Base-by-base conservation (phyloP, 1,139 yeast genomes). In the Schwanniomyces etchellsii region DNA sequence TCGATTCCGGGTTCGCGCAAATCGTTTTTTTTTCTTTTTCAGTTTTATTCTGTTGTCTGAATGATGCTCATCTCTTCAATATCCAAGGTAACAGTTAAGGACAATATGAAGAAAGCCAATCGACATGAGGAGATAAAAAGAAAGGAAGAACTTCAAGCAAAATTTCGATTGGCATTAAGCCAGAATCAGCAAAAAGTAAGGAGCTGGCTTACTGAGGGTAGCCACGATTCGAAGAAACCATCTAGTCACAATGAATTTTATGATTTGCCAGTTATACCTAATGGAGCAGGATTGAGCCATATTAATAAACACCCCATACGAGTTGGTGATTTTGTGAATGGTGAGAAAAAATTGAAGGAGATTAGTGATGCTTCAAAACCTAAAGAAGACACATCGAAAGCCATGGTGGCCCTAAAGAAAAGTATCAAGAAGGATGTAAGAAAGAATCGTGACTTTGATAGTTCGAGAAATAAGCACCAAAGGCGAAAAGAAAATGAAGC, bases 1-100 rank as follows among this genome's bases (percentile, higher is more conserved):
- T 70, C 77, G 65, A 70, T 71, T 70, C 77, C 76, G 77, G 74
- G 77, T 70, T 74, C 70, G 74, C 75, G 76, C 70, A 76, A 44
- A 27, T 20, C 32, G 24, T 30, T 18, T 21, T 17, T 20, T 18
- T 18, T 18, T 18, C n/a, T n/a, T n/a, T n/a, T n/a, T n/a, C n/a
- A n/a, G n/a, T n/a, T n/a, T n/a, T n/a, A n/a, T n/a, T n/a, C n/a
- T n/a, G n/a, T n/a, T n/a, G n/a, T n/a, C n/a, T n/a, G n/a, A n/a
- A n/a, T n/a, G n/a, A n/a, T n/a, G n/a, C n/a, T n/a, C n/a, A n/a
- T n/a, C n/a, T n/a, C n/a, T n/a, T n/a, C n/a, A n/a, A n/a, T n/a
- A n/a, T n/a, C n/a, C n/a, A n/a, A n/a, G n/a, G n/a, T n/a, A n/a
- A n/a, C n/a, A n/a, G n/a, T n/a, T n/a, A n/a, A n/a, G n/a, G n/a